phyloP scores from a whole-genome alignment of 306 rosid genomes.

The Prunus davidiana region DNA sequence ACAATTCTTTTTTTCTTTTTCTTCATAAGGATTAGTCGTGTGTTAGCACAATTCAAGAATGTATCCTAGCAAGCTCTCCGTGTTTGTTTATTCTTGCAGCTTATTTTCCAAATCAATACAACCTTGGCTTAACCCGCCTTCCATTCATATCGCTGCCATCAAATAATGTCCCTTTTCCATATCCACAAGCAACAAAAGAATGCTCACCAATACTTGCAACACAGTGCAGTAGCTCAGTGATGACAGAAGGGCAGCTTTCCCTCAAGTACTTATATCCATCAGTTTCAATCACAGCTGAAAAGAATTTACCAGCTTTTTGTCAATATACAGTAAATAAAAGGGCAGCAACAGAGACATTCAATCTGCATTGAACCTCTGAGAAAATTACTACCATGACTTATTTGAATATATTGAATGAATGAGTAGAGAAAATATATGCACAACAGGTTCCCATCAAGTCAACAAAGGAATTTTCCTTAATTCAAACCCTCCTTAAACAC shows the following conservation, averaged over 20 bases:
- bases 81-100: background rate
- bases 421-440: background rate
- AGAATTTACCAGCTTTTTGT: background rate
- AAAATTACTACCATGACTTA: background rate
- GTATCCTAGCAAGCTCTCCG: constrained; percentile 15
- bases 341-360: background rate
- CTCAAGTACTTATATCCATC: constrained; percentile 72
- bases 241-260: constrained; percentile 77
- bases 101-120: constrained; percentile 37
- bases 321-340: background rate
- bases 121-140: constrained; percentile 76
- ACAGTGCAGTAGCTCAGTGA: constrained; percentile 51
- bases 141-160: constrained; percentile 72
- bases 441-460: background rate
- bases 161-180: constrained; percentile 30
- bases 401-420: background rate
- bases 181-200: constrained; percentile 32
- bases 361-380: background rate
- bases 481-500: background rate
- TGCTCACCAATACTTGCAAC: constrained; percentile 56
- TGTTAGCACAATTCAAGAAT: constrained; percentile 23
- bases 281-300: constrained; percentile 90
- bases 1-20: background rate
- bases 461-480: background rate
- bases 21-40: constrained; percentile 17